A percentile compares a stretch with the other conserved stretches of the same genome.
Evolutionary conservation across 257 asterid species (phyloP).

Genomic region (Solanum clarkiae): DNA sequence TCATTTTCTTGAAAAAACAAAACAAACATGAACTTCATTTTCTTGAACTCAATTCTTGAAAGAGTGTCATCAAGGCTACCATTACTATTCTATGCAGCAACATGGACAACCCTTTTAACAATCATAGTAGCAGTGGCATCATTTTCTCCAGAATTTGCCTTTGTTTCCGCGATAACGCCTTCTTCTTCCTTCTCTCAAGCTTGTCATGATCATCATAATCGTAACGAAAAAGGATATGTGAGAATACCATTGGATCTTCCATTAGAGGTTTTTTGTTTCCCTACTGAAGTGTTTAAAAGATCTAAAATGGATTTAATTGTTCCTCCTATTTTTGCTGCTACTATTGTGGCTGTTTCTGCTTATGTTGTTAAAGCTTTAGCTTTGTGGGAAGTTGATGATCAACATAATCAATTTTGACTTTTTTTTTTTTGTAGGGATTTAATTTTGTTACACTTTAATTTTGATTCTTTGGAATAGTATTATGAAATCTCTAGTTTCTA

Average conservation of each 20-base stretch:
- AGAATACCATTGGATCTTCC: constrained; percentile 75
- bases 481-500: neutral
- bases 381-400: constrained; percentile 60
- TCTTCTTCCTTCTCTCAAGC: constrained; percentile 29
- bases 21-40: constrained; percentile 23
- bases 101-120: constrained; percentile 69
- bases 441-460: neutral
- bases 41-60: constrained; percentile 23
- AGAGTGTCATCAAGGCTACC: constrained; percentile 39
- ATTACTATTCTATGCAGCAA: constrained; percentile 43
- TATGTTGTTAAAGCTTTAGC: constrained; percentile 59
- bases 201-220: constrained; percentile 10
- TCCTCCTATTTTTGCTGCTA: constrained; percentile 76
- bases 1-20: neutral
- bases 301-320: constrained; percentile 50
- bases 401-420: neutral
- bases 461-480: neutral
- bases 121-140: constrained; percentile 61
- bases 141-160: constrained; percentile 70
- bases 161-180: constrained; percentile 52
- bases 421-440: neutral
- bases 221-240: constrained; percentile 11
- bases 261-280: constrained; percentile 47
- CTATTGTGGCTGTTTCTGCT: constrained; percentile 57
- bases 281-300: constrained; percentile 34